Conservation (phyloP, 2,329 filamentous ascomycete genomes). For the Exophiala phaeomuriformis region DNA sequence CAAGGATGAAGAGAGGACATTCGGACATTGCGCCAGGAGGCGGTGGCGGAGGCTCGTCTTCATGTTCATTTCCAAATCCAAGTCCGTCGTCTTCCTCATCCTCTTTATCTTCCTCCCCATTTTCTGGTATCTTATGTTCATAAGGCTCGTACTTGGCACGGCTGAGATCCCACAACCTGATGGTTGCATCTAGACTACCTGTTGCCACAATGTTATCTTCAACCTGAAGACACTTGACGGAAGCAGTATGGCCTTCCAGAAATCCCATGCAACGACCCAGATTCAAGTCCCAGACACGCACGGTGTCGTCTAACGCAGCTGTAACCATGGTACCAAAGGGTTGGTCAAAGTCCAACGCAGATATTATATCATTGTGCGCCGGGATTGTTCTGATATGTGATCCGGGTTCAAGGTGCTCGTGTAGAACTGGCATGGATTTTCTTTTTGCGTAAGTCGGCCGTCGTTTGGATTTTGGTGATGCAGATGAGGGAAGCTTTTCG, state of each 20-base stretch:
- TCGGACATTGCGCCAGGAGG: constrained; percentile 72
- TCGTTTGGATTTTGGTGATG: constrained; percentile 42
- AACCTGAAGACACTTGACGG: constrained; percentile 84
- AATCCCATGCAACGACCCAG: constrained; percentile 84
- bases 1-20: constrained; percentile 78
- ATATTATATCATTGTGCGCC: constrained; percentile 81
- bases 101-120: constrained; percentile 41
- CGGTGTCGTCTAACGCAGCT: constrained; percentile 83
- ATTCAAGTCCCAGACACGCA: constrained; percentile 94
- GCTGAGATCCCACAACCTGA: constrained; percentile 89
- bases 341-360: constrained; percentile 90
- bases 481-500: constrained; percentile 65
- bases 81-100: constrained; percentile 54
- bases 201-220: constrained; percentile 94
- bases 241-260: constrained; percentile 89
- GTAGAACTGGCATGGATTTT: constrained; percentile 87
- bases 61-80: constrained; percentile 65
- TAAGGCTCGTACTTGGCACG: constrained; percentile 74
- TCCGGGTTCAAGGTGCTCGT: constrained; percentile 89
- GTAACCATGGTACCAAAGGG: constrained; percentile 94
- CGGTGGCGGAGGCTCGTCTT: constrained; percentile 60
- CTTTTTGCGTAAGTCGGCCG: constrained; percentile 47
- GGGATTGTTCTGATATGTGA: constrained; percentile 81
- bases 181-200: constrained; percentile 88
- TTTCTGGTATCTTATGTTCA: constrained; percentile 45